Percentiles rank a stretch among this genome's conserved stretches.
These are phyloP conservation scores for Binderoboletus segoi DNA, from an alignment of 1,284 basidiomycete species.

Conservation along the genomic window DNA sequence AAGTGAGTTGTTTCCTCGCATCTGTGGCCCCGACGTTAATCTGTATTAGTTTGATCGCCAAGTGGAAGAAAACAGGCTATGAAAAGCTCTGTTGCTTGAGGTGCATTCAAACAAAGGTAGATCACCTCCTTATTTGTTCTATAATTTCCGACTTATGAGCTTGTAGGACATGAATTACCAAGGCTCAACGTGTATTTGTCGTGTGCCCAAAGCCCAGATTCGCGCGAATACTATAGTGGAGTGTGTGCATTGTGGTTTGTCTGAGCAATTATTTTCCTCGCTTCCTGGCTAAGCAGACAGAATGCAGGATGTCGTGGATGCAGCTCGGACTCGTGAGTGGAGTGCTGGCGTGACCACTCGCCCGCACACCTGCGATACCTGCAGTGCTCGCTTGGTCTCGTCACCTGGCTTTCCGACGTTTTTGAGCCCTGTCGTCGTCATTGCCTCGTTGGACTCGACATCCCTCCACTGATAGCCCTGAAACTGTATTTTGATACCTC, in stretches of 20 bases:
- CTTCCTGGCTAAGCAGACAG: conserved; percentile 10
- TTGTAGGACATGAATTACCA: conserved; percentile 97
- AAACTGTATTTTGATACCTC: not conserved
- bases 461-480: not conserved
- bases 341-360: too few relatives aligned
- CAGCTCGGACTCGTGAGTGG: conserved; percentile 80
- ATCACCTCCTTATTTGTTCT: conserved; percentile 25
- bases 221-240: conserved; percentile 93
- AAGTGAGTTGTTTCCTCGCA: conserved; percentile 67
- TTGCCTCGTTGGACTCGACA: not conserved
- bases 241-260: conserved; percentile 94
- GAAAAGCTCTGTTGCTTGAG: conserved; percentile 97
- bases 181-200: conserved; percentile 98
- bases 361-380: too few relatives aligned
- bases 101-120: conserved; percentile 92
- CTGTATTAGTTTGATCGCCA: conserved; percentile 83
- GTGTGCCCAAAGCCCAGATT: conserved; percentile 94
- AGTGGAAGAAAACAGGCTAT: conserved; percentile 99
- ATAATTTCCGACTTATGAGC: conserved; percentile 17
- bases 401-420: too few relatives aligned
- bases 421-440: too few relatives aligned
- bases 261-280: not conserved
- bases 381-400: too few relatives aligned
- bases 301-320: conserved; percentile 75
- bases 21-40: conserved; percentile 9